Conservation (phyloP, 2,329 filamentous ascomycete genomes). For the Cytospora piceae region DNA sequence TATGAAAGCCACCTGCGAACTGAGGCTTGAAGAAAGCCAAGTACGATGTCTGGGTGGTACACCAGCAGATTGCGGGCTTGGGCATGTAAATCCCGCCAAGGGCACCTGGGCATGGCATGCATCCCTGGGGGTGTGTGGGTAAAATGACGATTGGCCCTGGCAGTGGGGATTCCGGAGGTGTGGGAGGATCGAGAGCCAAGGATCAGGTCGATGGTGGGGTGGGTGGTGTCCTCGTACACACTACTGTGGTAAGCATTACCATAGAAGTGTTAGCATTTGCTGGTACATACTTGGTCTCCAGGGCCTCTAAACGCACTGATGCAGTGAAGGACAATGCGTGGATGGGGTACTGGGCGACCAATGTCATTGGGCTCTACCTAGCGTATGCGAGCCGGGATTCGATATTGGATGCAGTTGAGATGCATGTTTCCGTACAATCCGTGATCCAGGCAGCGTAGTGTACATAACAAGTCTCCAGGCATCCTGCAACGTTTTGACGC, state of each 20-base stretch:
- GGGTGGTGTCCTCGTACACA: constrained; percentile 5
- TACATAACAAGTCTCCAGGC: background rate
- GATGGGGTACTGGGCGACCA: constrained; percentile 6
- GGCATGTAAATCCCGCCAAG: constrained; percentile 22
- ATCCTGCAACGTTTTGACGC: background rate
- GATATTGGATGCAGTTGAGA: constrained; percentile 17
- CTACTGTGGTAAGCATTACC: background rate
- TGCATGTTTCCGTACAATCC: constrained; percentile 21
- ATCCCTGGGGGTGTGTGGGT: constrained; percentile 26
- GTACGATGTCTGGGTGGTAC: constrained; percentile 17
- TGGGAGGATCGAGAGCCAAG: constrained; percentile 22
- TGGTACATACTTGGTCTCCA: background rate
- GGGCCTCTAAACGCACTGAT: background rate
- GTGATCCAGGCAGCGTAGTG: background rate
- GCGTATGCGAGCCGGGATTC: constrained; percentile 18
- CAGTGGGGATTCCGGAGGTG: constrained; percentile 19
- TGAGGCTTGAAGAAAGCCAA: constrained; percentile 16
- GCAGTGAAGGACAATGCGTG: constrained; percentile 7
- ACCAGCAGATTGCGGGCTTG: constrained; percentile 24
- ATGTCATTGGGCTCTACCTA: constrained; percentile 18
- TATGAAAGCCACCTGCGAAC: constrained; percentile 25
- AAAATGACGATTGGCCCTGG: constrained; percentile 28
- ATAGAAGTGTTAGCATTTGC: background rate
- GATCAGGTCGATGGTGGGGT: constrained; percentile 22
- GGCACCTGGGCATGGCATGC: constrained; percentile 19